These are phyloP conservation scores for Leonotis leonurus DNA, from an alignment of 257 asterid species.

Conservation along the genomic window DNA sequence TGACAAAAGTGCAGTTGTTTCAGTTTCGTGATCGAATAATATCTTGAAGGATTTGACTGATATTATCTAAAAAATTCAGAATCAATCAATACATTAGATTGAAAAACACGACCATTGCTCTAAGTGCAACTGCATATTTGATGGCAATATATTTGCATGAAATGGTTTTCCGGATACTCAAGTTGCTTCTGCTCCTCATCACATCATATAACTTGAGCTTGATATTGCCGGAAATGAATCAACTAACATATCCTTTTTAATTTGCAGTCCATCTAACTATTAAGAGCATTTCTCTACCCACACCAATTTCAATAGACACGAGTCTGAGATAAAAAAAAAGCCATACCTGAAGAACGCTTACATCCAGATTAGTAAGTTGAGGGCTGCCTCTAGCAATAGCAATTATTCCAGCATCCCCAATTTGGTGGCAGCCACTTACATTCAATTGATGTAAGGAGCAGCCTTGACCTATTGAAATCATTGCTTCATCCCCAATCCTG, in stretches of 20 bases:
- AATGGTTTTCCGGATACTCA: not conserved
- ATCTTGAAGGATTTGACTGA: not conserved
- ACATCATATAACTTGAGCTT: not conserved
- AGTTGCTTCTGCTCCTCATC: not conserved
- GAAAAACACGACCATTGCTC: not conserved
- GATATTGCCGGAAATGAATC: not conserved
- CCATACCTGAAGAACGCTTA: conserved; percentile 80
- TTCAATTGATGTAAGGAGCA: conserved; percentile 65
- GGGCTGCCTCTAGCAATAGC: conserved; percentile 89
- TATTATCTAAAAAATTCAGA: not conserved
- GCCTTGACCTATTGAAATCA: conserved; percentile 72
- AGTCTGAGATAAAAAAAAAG: conserved; percentile 2
- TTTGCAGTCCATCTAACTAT: not conserved
- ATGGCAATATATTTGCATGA: not conserved
- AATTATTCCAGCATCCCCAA: conserved; percentile 76
- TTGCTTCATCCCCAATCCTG: conserved; percentile 82
- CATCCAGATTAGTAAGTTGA: conserved; percentile 66
- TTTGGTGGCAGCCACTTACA: conserved; percentile 83
- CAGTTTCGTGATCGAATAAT: not conserved
- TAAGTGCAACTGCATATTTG: not conserved
- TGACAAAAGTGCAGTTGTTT: not conserved
- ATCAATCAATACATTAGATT: not conserved
- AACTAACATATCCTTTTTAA: not conserved
- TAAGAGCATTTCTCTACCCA: not conserved
- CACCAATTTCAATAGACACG: not conserved